These are phyloP conservation scores for Spatholobus suberectus DNA, from an alignment of 306 rosid species.

Conservation along the genomic window DNA sequence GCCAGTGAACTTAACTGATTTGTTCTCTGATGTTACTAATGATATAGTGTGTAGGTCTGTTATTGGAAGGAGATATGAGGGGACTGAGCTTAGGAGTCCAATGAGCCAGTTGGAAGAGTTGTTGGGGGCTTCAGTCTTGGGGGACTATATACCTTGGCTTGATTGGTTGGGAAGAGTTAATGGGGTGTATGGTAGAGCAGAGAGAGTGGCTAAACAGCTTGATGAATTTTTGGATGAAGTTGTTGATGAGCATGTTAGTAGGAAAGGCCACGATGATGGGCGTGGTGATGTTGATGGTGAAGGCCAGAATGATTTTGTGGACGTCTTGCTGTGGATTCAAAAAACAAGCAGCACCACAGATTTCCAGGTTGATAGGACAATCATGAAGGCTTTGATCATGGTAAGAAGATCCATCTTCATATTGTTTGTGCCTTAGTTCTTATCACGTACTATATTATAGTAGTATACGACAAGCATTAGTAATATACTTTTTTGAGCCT, in stretches of 20 bases:
- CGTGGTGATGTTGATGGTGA: not conserved
- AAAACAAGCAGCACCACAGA: not conserved
- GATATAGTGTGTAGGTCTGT: constrained; percentile 28
- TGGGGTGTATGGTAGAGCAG: constrained; percentile 21
- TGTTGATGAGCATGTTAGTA: not conserved
- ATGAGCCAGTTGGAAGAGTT: not conserved
- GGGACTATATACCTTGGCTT: constrained; percentile 12
- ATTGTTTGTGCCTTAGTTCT: not conserved
- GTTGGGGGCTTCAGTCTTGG: constrained; percentile 4
- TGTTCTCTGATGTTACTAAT: not conserved
- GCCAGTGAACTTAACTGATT: constrained; percentile 26
- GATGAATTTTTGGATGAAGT: constrained; percentile 29
- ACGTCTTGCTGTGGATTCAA: constrained; percentile 9
- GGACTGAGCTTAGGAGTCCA: not conserved
- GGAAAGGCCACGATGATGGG: not conserved
- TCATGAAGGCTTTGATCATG: constrained; percentile 33
- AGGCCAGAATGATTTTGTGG: constrained; percentile 14
- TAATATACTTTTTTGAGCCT: no score
- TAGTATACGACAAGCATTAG: no score
- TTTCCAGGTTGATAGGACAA: constrained; percentile 10
- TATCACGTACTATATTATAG: no score
- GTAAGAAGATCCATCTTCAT: not conserved
- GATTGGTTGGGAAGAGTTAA: constrained; percentile 18
- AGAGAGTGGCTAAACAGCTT: not conserved
- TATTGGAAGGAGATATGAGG: constrained; percentile 4